A percentile compares a stretch with the other conserved stretches of the same genome.
Evolutionary conservation across 768 basidiomycete species (phyloP).

Genomic region (Dacryopinax spathularia): DNA sequence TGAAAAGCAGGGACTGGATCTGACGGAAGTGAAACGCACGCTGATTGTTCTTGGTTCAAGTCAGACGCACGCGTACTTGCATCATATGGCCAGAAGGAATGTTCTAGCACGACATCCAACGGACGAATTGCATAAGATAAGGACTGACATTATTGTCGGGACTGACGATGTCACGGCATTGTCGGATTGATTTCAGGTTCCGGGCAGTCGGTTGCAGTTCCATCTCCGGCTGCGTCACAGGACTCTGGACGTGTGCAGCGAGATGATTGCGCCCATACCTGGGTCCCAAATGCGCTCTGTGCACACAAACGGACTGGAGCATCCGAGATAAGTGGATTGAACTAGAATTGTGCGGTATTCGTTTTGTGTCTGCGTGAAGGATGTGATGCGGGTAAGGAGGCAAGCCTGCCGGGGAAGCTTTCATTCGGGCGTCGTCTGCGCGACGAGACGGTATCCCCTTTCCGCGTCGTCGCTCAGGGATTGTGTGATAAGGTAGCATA

Average conservation of each 20-base stretch:
- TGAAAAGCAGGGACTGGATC: too few relatives aligned
- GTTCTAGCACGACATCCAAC: background rate
- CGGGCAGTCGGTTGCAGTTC: background rate
- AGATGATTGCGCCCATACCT: background rate
- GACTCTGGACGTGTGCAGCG: background rate
- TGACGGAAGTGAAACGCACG: too few relatives aligned
- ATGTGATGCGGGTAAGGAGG: background rate
- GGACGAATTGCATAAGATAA: background rate
- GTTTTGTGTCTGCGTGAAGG: background rate
- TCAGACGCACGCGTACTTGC: too few relatives aligned
- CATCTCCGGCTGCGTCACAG: background rate
- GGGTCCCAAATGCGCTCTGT: background rate
- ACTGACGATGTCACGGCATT: background rate
- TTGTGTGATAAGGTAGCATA: constrained; percentile 1
- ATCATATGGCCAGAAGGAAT: too few relatives aligned
- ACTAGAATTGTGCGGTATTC: background rate
- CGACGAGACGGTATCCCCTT: background rate
- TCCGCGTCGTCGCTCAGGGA: background rate
- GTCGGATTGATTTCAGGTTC: background rate
- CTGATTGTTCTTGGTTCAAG: too few relatives aligned
- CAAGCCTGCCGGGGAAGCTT: background rate
- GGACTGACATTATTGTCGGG: background rate
- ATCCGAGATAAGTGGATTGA: background rate
- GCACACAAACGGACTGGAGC: background rate
- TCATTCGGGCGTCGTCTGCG: background rate